A percentile compares a stretch with the other conserved stretches of the same genome.
Evolutionary conservation across 768 basidiomycete species (phyloP).

Genomic region (Ephemerocybe angulata): DNA sequence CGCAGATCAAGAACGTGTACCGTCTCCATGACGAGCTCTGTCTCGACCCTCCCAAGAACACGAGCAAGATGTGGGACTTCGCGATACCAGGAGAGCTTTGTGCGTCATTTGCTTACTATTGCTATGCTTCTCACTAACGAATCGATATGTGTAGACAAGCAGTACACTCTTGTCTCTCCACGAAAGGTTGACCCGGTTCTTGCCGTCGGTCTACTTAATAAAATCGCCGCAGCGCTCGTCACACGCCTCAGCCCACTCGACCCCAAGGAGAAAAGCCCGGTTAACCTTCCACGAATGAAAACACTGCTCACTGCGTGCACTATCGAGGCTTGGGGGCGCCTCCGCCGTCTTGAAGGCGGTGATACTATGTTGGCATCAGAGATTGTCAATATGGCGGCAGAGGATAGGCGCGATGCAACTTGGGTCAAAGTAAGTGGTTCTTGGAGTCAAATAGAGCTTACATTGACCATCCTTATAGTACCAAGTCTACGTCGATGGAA

Average conservation of each 20-base stretch:
- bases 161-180: not conserved
- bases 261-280: not conserved
- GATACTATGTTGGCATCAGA: constrained; percentile 7
- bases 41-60: not conserved
- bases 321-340: not conserved
- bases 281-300: not conserved
- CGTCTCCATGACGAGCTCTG: not conserved
- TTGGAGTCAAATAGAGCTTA: not conserved
- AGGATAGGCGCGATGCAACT: not conserved
- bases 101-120: not conserved
- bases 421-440: not conserved
- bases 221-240: not conserved
- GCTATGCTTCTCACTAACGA: not conserved
- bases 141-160: not conserved
- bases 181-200: not conserved
- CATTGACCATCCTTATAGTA: not conserved
- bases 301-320: not conserved
- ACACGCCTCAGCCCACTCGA: not conserved
- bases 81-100: not conserved
- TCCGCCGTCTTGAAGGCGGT: not conserved
- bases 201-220: not conserved
- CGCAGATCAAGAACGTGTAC: not conserved
- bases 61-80: not conserved
- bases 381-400: not conserved
- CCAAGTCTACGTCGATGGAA: not conserved